Percentiles rank a stretch among this genome's conserved stretches.
Evolutionary conservation across 768 basidiomycete species (phyloP).

Genomic region (Coprinopsis strossmayeri): DNA sequence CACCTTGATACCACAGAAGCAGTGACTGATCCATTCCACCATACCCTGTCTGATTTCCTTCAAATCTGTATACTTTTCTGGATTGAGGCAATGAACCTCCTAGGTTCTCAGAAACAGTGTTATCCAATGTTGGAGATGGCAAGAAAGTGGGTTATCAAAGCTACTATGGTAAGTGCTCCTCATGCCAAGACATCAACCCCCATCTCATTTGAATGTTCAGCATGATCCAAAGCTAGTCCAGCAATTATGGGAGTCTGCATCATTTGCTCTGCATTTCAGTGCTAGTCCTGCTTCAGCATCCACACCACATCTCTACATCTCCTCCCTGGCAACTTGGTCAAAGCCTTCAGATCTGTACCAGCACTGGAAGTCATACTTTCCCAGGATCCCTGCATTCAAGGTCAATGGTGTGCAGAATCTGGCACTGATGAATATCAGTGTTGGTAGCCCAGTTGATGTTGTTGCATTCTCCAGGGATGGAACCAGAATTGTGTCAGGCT

Average conservation of each 20-base stretch:
- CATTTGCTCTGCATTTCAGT: constrained; percentile 5
- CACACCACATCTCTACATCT: constrained; percentile 5
- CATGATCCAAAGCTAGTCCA: not conserved
- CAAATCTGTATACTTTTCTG: constrained; percentile 17
- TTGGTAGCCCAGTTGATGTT: not conserved
- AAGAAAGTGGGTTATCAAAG: not conserved
- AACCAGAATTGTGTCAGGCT: not conserved
- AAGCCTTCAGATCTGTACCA: not conserved
- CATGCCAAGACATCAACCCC: not conserved
- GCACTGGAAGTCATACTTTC: not conserved
- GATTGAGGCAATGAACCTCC: constrained; percentile 23
- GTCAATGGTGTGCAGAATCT: not conserved
- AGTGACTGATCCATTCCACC: not conserved
- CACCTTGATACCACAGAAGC: constrained; percentile 5
- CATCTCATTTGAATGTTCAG: not conserved
- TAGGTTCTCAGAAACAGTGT: constrained; percentile 13
- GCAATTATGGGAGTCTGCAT: not conserved
- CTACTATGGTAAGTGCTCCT: not conserved
- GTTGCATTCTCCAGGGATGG: constrained; percentile 5
- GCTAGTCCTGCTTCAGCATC: constrained; percentile 2
- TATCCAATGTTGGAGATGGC: constrained; percentile 12
- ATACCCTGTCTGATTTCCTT: constrained; percentile 5
- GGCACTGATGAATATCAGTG: not conserved
- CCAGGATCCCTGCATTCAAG: not conserved
- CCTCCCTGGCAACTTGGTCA: constrained; percentile 1